phyloP scores from a whole-genome alignment of 106 monocot species.

The Xerophyta viscosa region DNA sequence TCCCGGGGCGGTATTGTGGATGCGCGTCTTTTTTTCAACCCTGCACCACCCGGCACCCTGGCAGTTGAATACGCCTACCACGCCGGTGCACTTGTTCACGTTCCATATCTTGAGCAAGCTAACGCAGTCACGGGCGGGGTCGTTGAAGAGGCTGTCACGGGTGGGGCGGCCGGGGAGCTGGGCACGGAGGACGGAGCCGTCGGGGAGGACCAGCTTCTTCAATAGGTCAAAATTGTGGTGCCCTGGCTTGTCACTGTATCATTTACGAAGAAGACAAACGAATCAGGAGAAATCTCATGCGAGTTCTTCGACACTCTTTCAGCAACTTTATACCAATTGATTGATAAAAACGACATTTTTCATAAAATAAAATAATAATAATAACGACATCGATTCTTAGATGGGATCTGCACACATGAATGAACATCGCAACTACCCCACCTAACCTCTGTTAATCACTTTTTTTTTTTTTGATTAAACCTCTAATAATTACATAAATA shows the following conservation, averaged over 20 bases:
- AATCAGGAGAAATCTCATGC: neutral
- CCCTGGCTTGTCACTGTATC: conserved; percentile 68
- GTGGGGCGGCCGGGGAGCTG: conserved; percentile 80
- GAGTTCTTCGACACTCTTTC: too few relatives aligned
- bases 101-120: conserved; percentile 88
- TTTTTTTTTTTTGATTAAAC: too few relatives aligned
- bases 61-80: conserved; percentile 81
- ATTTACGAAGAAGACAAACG: neutral
- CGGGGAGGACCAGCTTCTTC: conserved; percentile 75
- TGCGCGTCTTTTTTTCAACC: conserved; percentile 44
- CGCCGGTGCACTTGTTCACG: conserved; percentile 63
- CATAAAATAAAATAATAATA: too few relatives aligned
- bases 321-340: too few relatives aligned
- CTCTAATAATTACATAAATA: too few relatives aligned
- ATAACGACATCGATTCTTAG: too few relatives aligned
- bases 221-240: conserved; percentile 73
- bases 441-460: too few relatives aligned
- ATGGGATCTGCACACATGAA: too few relatives aligned
- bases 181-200: conserved; percentile 72
- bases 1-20: conserved; percentile 53
- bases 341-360: too few relatives aligned
- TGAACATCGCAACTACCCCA: too few relatives aligned
- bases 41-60: conserved; percentile 89
- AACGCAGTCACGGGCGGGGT: conserved; percentile 65
- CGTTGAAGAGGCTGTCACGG: conserved; percentile 59